phyloP scores from a whole-genome alignment of 768 basidiomycete species.

The Hypholoma sublateritium region DNA sequence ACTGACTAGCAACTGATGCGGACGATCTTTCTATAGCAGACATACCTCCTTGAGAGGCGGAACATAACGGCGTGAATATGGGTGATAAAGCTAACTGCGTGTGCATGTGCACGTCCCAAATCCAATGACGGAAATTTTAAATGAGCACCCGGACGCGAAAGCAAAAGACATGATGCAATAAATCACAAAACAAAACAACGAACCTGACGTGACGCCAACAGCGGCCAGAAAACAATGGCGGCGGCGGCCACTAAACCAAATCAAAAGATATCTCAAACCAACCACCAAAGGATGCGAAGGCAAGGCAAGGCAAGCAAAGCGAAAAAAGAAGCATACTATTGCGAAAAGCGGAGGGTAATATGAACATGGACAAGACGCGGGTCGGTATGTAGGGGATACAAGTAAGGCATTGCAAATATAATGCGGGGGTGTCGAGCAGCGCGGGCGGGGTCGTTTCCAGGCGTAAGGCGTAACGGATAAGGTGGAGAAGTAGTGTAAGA shows the following conservation, averaged over 20 bases:
- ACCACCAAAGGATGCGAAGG: background rate
- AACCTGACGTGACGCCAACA: background rate
- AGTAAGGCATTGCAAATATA: background rate
- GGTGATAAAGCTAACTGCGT: too few relatives aligned
- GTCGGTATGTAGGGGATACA: background rate
- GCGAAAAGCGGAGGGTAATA: background rate
- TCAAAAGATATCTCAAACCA: background rate
- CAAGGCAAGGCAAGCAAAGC: background rate
- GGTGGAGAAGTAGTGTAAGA: background rate
- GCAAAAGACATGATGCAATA: too few relatives aligned
- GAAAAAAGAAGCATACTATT: conserved; percentile 3
- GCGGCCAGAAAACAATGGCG: background rate
- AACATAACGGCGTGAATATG: too few relatives aligned
- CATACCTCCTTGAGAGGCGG: too few relatives aligned
- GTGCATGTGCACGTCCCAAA: too few relatives aligned
- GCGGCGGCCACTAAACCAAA: too few relatives aligned
- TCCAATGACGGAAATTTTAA: too few relatives aligned
- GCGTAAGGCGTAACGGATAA: background rate
- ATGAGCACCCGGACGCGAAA: too few relatives aligned
- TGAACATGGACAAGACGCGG: conserved; percentile 3
- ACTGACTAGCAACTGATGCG: too few relatives aligned
- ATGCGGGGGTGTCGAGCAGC: background rate
- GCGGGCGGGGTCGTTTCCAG: background rate
- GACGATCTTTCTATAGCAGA: too few relatives aligned
- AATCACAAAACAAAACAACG: too few relatives aligned